Percentiles rank a stretch among this genome's conserved stretches.
These are phyloP conservation scores for Pseudocercospora eumusae DNA, from an alignment of 2,329 filamentous ascomycete species.

Conservation along the genomic window DNA sequence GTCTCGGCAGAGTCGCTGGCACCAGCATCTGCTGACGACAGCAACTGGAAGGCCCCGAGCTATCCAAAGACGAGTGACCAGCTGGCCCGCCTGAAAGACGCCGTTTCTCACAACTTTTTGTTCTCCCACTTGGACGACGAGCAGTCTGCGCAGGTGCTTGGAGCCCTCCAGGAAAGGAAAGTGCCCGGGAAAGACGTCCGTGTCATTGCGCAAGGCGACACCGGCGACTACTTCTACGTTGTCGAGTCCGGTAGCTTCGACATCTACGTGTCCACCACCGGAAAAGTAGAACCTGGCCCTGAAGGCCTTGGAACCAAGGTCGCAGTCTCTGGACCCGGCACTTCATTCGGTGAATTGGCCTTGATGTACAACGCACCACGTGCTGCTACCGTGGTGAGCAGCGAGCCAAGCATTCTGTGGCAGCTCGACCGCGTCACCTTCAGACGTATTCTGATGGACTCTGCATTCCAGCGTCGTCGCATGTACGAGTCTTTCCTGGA, in stretches of 20 bases:
- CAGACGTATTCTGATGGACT: conserved; percentile 97
- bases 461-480: conserved; percentile 88
- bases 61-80: conserved; percentile 84
- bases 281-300: conserved; percentile 73
- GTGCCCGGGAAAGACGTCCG: conserved; percentile 88
- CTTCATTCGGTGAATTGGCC: conserved; percentile 93
- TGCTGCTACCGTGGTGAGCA: conserved; percentile 87
- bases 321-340: conserved; percentile 77
- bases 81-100: conserved; percentile 71
- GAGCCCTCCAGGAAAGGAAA: conserved; percentile 89
- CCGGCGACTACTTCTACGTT: conserved; percentile 96
- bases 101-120: conserved; percentile 87
- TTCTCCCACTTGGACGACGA: conserved; percentile 95
- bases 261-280: conserved; percentile 80
- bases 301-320: conserved; percentile 84
- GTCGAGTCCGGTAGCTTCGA: conserved; percentile 90
- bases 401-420: conserved; percentile 84
- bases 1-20: conserved; percentile 97
- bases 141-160: conserved; percentile 81
- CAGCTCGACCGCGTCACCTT: conserved; percentile 94
- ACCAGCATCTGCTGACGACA: conserved; percentile 76
- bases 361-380: conserved; percentile 98
- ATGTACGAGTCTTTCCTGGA: conserved; percentile 98
- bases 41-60: conserved; percentile 86
- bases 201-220: conserved; percentile 93